Conservation (phyloP, 768 basidiomycete genomes). For the Xerocomus spinulosus region DNA sequence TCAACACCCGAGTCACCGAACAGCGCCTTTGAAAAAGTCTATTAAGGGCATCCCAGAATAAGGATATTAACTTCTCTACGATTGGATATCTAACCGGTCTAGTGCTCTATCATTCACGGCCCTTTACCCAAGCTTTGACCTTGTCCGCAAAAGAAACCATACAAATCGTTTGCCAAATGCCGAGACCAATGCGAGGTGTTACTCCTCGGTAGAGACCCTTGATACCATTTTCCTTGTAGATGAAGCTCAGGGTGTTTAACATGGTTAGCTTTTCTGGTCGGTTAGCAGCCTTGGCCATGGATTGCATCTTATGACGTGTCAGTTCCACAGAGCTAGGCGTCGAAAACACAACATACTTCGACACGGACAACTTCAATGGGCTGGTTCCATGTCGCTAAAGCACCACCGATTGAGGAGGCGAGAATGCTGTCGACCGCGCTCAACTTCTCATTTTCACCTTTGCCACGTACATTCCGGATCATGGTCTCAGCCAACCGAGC, state of each 20-base stretch:
- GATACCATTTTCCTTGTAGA: conserved; percentile 95
- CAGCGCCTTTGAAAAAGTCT: no score
- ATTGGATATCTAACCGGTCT: conserved; percentile 3
- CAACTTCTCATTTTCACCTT: conserved; percentile 69
- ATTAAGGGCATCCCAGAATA: conserved; percentile 10
- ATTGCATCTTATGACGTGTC: conserved; percentile 78
- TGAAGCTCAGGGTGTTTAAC: conserved; percentile 84
- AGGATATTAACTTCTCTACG: conserved; percentile 24
- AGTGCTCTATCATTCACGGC: conserved; percentile 20
- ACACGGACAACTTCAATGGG: conserved; percentile 97
- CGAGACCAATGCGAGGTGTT: conserved; percentile 92
- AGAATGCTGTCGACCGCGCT: conserved; percentile 82
- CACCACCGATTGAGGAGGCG: conserved; percentile 86
- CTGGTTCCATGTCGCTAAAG: conserved; percentile 98
- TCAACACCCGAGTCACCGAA: no score
- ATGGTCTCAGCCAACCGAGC: conserved; percentile 83
- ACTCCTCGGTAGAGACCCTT: conserved; percentile 97
- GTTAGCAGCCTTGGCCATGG: conserved; percentile 84
- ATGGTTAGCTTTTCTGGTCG: conserved; percentile 92
- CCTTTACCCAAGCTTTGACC: conserved; percentile 81
- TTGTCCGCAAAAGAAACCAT: conserved; percentile 99
- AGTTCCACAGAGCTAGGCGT: not conserved
- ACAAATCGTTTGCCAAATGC: conserved; percentile 96
- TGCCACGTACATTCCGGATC: conserved; percentile 76
- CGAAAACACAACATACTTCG: conserved; percentile 50